Evolutionary conservation across 2,329 filamentous ascomycete species (phyloP).

Genomic region (Didymella pomorum): DNA sequence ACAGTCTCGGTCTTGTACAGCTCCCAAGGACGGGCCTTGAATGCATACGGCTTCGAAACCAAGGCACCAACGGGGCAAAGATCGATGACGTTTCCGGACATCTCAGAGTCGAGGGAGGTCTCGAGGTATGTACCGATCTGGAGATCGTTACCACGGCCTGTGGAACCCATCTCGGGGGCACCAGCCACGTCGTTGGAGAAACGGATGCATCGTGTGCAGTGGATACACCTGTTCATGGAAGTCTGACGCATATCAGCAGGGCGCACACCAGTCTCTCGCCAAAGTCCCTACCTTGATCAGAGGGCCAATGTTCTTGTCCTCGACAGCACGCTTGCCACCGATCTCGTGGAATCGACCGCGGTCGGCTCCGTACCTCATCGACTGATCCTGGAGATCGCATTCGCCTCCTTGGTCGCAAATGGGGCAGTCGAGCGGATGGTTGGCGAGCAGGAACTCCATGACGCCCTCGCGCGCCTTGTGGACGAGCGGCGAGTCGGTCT

Average conservation of each 20-base stretch:
- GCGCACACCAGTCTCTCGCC: neutral
- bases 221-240: constrained; percentile 99
- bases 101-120: constrained; percentile 88
- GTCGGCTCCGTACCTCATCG: constrained; percentile 97
- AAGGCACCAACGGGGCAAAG: constrained; percentile 96
- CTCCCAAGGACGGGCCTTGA: constrained; percentile 96
- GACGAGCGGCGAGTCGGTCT: constrained; percentile 93
- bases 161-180: constrained; percentile 92
- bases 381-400: constrained; percentile 99
- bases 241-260: constrained; percentile 62
- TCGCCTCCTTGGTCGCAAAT: constrained; percentile 99
- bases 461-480: constrained; percentile 99
- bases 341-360: constrained; percentile 96
- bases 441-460: constrained; percentile 97
- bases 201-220: constrained; percentile 96
- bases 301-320: constrained; percentile 99
- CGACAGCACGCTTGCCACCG: constrained; percentile 93
- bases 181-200: constrained; percentile 98
- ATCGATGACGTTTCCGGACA: constrained; percentile 97
- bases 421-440: constrained; percentile 94
- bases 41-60: constrained; percentile 96
- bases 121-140: constrained; percentile 99
- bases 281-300: constrained; percentile 73
- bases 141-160: constrained; percentile 93
- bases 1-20: constrained; percentile 95